Percentiles rank a stretch among this genome's conserved stretches.
These are phyloP conservation scores for Euphorbia celastroides DNA, from an alignment of 441 rosid genomes.

Conservation along the genomic window DNA sequence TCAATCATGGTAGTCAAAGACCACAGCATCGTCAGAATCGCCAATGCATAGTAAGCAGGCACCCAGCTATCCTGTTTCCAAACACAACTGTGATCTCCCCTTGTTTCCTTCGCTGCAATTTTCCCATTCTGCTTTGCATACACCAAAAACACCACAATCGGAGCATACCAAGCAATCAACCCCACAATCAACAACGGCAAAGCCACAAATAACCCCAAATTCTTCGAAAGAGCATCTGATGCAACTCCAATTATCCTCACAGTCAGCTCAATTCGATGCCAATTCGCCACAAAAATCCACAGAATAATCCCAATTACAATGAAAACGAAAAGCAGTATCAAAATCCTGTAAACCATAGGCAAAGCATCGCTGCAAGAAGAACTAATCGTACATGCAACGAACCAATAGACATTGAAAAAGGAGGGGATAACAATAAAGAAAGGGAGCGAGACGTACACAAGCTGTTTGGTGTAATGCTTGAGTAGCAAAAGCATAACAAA, in stretches of 20 bases:
- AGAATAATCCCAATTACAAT: slow-evolving; percentile 53
- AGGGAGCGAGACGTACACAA: slow-evolving; percentile 71
- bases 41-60: slow-evolving; percentile 74
- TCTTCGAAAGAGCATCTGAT: slow-evolving; percentile 65
- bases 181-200: slow-evolving; percentile 54
- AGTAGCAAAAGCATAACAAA: slow-evolving; percentile 56
- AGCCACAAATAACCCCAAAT: slow-evolving; percentile 54
- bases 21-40: slow-evolving; percentile 78
- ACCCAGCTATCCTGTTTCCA: slow-evolving; percentile 94
- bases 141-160: slow-evolving; percentile 73
- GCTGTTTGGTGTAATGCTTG: slow-evolving; percentile 69
- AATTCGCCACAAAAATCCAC: slow-evolving; percentile 73
- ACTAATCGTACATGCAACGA: slow-evolving; percentile 70
- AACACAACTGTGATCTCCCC: slow-evolving; percentile 48
- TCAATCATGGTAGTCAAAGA: slow-evolving; percentile 67
- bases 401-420: slow-evolving; percentile 77
- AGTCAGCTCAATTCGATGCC: slow-evolving; percentile 81
- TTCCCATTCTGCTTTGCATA: slow-evolving; percentile 67
- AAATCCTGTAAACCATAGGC: slow-evolving; percentile 61
- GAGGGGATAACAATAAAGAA: slow-evolving; percentile 58
- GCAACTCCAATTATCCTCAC: slow-evolving; percentile 64
- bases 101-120: slow-evolving; percentile 47
- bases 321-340: slow-evolving; percentile 59
- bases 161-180: slow-evolving; percentile 54
- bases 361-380: slow-evolving; percentile 61